Base-by-base conservation (phyloP, 257 asterid species). In the Capsicum rhomboideum region DNA sequence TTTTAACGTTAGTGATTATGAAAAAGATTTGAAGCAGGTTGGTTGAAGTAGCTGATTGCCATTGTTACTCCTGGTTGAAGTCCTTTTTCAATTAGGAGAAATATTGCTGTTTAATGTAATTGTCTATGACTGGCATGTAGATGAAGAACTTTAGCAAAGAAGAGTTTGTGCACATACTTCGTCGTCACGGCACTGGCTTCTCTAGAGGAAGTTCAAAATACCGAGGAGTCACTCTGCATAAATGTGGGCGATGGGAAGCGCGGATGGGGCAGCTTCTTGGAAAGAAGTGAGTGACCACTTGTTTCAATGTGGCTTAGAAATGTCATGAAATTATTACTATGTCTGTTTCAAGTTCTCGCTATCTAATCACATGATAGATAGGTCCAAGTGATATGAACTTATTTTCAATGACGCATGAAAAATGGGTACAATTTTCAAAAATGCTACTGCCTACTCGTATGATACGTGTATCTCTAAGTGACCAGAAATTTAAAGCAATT, bases 21-120 rank as follows among this genome's bases (percentile, higher is more conserved):
- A 86, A 78, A 95, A 91, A 83, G 99, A 93, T 87, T 88, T 94
- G 82, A 90, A 89, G 85, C 98, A 93, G 99, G 99, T 94, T 58
- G 80, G 86, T 74, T 74, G 69, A 61, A 61, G 37, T 61, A 23
- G 37, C 40, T 61, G 12, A 61, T 34, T 34, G 40, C 26, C 16
- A 18, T 34, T 18, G 9, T 26, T 29, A 61, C 37, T 61, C 26
- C 20, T 23, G 4, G 69, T 26, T 61, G 59, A 74, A 21, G 80
- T 74, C 42, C 80, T 3, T 44, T 42, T n/a, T 46, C 40, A 23
- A 46, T 34, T 21, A 21, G 18, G 59, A 46, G 6, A 6, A 13
- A 12, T n/a, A 46, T 21, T 72, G 59, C 23, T 16, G 2, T 46
- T 21, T 23, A 46, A 74, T 49, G 21, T 74, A 44, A 79, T 54